Base-by-base conservation (phyloP, 306 rosid species). In the Lupinus albus region DNA sequence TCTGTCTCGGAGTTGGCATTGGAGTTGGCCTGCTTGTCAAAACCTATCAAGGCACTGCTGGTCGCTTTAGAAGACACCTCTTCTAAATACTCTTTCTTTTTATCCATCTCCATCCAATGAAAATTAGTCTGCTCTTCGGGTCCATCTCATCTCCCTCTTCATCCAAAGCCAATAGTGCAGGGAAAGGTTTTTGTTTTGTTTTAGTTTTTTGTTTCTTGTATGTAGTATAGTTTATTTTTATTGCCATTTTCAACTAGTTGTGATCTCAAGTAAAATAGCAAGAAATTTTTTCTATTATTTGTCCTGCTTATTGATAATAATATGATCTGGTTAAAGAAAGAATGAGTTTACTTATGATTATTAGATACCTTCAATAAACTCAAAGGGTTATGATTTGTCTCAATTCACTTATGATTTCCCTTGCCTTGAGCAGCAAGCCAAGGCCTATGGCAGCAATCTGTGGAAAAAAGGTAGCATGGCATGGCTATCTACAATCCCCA, bases 11-110 rank as follows among this genome's bases (percentile, higher is more conserved):
- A 63, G 45, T 91, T 30, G 95, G 95, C 74, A 78, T 88, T 33
- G 97, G 97, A 45, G 92, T 88, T 7, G 92, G 95, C 38, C 54
- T 91, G 72, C 78, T 91, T 0, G 86, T 84, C 28, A 88, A 85
- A 72, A 79, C 97, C 10, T 88, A 91, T 79, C 92, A 91, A 81
- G 97, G 91, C 76, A 87, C 91, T 57, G 68, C 92, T 18, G 68
- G 86, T 52, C 84, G 67, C 73, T 79, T 84, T 12, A 79, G 91
- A 81, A 76, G 92, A 73, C 80, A 84, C 57, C 66, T 58, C 8
- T 77, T 54, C 21, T 91, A 76, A 36, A 16, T 25, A 6, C 30
- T 25, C 30, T 25, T 11, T 11, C 11, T 18, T 54, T 53, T 13
- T 56, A 10, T 56, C 42, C 42, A 7, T 11, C 60, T 20, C 41